phyloP scores from a whole-genome alignment of 495 filamentous ascomycete genomes.

The Talaromyces liani region DNA sequence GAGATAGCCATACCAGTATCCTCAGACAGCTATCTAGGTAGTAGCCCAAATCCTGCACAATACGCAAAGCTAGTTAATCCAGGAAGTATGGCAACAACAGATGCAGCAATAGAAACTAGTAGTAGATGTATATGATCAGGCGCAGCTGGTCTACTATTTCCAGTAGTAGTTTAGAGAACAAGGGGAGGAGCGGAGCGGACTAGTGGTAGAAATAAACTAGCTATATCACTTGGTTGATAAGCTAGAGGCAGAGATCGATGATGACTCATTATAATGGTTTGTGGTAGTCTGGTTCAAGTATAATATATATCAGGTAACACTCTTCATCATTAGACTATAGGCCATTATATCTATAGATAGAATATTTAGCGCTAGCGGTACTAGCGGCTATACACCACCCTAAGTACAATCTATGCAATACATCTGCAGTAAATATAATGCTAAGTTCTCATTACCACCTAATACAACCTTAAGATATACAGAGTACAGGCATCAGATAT shows the following conservation, averaged over 20 bases:
- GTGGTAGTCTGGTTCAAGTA: too few species aligned
- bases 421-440: slow-evolving; percentile 88
- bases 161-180: not conserved
- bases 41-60: not conserved
- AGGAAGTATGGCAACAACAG: not conserved
- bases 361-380: slow-evolving; percentile 19
- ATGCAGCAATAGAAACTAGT: not conserved
- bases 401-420: slow-evolving; percentile 55
- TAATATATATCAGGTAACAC: too few species aligned
- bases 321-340: too few species aligned
- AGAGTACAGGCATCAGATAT: slow-evolving; percentile 89
- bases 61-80: not conserved
- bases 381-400: slow-evolving; percentile 24
- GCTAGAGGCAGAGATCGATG: too few species aligned
- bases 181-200: not conserved
- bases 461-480: slow-evolving; percentile 89
- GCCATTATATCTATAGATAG: too few species aligned
- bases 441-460: slow-evolving; percentile 70
- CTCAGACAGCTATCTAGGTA: not conserved
- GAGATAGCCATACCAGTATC: not conserved
- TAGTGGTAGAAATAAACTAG: not conserved
- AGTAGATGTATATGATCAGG: not conserved
- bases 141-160: slow-evolving; percentile 9
- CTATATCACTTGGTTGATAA: not conserved
- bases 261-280: too few species aligned